phyloP scores from a whole-genome alignment of 345 rosid species.

The Citrus mangshanensis region DNA sequence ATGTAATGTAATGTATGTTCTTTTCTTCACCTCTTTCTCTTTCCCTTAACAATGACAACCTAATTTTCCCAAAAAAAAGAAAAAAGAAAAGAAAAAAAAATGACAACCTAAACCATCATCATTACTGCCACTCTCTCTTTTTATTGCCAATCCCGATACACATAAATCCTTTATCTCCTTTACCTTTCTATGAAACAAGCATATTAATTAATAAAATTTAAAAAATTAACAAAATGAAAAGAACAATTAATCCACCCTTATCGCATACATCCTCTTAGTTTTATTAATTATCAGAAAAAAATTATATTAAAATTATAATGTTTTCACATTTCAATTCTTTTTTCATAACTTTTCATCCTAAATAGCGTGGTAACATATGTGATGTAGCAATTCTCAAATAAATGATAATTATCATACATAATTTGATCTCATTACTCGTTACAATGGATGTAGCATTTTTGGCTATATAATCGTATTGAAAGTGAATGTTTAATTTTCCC shows the following conservation, averaged over 20 bases:
- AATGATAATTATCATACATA: too few species aligned
- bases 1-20: background rate
- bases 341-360: too few species aligned
- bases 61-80: background rate
- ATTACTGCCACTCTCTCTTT: constrained; percentile 42
- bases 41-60: constrained; percentile 26
- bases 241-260: background rate
- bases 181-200: background rate
- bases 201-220: background rate
- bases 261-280: background rate
- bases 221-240: too few species aligned
- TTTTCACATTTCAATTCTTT: too few species aligned
- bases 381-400: too few species aligned
- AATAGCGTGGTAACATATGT: too few species aligned
- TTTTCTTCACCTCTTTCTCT: constrained; percentile 3
- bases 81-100: background rate
- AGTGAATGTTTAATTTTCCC: too few species aligned
- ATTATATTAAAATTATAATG: too few species aligned
- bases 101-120: constrained; percentile 36
- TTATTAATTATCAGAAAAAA: too few species aligned
- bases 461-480: too few species aligned
- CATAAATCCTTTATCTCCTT: constrained; percentile 19
- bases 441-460: too few species aligned
- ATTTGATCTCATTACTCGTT: too few species aligned
- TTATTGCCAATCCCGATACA: constrained; percentile 53